These are phyloP conservation scores for Bruguiera hainesii DNA, from an alignment of 441 rosid species.

Conservation along the genomic window DNA sequence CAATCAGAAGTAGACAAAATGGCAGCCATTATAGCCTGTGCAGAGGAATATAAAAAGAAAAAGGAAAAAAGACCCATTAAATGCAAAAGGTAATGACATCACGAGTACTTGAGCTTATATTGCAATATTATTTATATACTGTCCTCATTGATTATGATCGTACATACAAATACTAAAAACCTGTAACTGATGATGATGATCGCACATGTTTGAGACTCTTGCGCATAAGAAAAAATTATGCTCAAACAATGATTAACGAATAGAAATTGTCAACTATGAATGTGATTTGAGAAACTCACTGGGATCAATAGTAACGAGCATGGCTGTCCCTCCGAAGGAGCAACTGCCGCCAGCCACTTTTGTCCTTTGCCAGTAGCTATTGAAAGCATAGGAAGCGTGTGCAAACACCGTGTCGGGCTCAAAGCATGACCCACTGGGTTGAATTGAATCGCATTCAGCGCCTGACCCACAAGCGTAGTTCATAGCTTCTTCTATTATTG, in stretches of 20 bases:
- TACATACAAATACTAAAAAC: too few relatives aligned
- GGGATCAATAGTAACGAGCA: slow-evolving; percentile 84
- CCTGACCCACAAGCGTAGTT: slow-evolving; percentile 88
- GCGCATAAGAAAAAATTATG: not conserved
- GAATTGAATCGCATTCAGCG: slow-evolving; percentile 76
- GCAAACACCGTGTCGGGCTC: slow-evolving; percentile 68
- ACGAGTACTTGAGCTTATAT: too few relatives aligned
- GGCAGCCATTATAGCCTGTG: slow-evolving; percentile 82
- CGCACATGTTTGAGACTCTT: too few relatives aligned
- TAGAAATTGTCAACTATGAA: not conserved
- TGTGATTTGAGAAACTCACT: slow-evolving; percentile 36
- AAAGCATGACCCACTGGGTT: slow-evolving; percentile 64
- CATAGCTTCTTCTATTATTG: slow-evolving; percentile 86
- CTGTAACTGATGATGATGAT: too few relatives aligned
- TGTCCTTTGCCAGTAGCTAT: slow-evolving; percentile 87
- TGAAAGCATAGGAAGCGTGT: slow-evolving; percentile 87
- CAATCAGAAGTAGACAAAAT: slow-evolving; percentile 38
- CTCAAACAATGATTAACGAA: not conserved
- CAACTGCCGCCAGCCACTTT: slow-evolving; percentile 73
- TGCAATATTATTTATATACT: too few relatives aligned
- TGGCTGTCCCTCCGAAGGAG: slow-evolving; percentile 89
- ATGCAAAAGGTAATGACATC: not conserved
- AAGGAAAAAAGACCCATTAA: not conserved
- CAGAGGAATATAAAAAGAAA: not conserved
- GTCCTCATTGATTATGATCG: too few relatives aligned